Base-by-base conservation (phyloP, 2,329 filamentous ascomycete genomes). In the Cyphellophora europaea region DNA sequence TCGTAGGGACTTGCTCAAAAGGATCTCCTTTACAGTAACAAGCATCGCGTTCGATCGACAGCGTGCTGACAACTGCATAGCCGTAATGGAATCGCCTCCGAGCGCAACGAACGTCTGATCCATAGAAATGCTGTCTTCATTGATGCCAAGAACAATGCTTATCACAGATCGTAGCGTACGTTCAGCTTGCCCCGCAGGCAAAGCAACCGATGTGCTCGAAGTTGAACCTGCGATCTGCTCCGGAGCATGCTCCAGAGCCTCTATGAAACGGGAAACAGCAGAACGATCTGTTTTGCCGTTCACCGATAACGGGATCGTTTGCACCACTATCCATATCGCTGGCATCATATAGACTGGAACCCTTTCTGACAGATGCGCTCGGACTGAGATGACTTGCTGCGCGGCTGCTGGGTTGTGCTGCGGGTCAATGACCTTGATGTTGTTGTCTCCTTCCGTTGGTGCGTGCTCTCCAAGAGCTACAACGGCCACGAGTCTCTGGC, bases 401-500 rank as follows among this genome's bases (percentile, higher is more conserved):
- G 29, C 14, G n/a, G 28, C 30, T n/a, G 25, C 30, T 13, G 43
- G 33, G 17, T 41, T 32, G 5, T 19, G 13, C 11, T 15, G 21
- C 10, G 32, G 35, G 5, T 15, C 16, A 8, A 34, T 32, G 32
- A 25, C 13, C 14, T 32, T 11, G 21, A 40, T 25, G 15, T 37
- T 31, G 12, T 19, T 14, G n/a, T n/a, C n/a, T 11, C 25, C 31
- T 18, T 31, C 21, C 19, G 30, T 11, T 17, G 30, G 28, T 32
- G 17, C 19, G n/a, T 36, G 32, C 23, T 34, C 28, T n/a, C 28
- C 30, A n/a, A n/a, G n/a, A 10, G 32, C 35, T 28, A 63, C 49
- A 37, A 70, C 68, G 2, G 65, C 63, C 3, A 71, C 62, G 11
- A 74, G 51, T 2, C 59, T 64, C 27, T 66, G 61, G 2, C 55